Percentiles rank a stretch among this genome's conserved stretches.
phyloP scores from a whole-genome alignment of 2,329 filamentous ascomycete genomes.

The Pseudopithomyces chartarum region DNA sequence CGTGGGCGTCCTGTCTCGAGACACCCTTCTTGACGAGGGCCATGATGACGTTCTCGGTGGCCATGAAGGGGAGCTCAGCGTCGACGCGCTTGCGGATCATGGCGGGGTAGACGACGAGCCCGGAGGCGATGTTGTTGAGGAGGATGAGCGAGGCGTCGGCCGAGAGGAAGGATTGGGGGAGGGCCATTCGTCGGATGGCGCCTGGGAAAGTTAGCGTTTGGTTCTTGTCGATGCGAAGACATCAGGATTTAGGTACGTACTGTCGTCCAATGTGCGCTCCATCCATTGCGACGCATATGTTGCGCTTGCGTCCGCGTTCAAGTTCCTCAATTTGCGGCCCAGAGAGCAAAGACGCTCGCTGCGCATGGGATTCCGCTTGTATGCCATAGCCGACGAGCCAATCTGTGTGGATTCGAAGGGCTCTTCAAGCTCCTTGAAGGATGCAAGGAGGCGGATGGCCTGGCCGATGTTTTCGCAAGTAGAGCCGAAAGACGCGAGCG shows the following conservation, averaged over 20 bases:
- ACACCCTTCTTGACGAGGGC: constrained; percentile 71
- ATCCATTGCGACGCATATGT: constrained; percentile 77
- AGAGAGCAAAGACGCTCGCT: constrained; percentile 66
- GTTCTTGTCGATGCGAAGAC: no score
- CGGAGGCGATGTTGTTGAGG: constrained; percentile 74
- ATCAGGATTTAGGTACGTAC: not conserved
- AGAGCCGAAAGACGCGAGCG: constrained; percentile 78
- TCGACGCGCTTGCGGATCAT: constrained; percentile 70
- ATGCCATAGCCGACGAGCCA: constrained; percentile 57
- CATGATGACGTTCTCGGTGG: constrained; percentile 66
- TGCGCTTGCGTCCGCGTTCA: constrained; percentile 62
- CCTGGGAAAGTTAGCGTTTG: constrained; percentile 19
- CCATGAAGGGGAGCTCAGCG: constrained; percentile 86
- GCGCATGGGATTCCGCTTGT: constrained; percentile 67
- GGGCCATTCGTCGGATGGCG: constrained; percentile 65
- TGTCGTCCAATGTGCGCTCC: constrained; percentile 79
- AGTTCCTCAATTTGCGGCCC: constrained; percentile 60
- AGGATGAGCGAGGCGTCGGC: constrained; percentile 66
- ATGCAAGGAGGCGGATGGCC: constrained; percentile 75
- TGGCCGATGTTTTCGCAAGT: constrained; percentile 75
- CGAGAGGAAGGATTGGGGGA: constrained; percentile 55
- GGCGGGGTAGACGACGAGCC: constrained; percentile 77
- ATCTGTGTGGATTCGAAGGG: constrained; percentile 77
- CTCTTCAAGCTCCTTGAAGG: constrained; percentile 84
- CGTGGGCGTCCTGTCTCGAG: constrained; percentile 81